Percentiles rank a stretch among this genome's conserved stretches.
These are phyloP conservation scores for Rhizophagus prolifer DNA, from an alignment of 192 early-diverging fungal genomes.

Conservation along the genomic window DNA sequence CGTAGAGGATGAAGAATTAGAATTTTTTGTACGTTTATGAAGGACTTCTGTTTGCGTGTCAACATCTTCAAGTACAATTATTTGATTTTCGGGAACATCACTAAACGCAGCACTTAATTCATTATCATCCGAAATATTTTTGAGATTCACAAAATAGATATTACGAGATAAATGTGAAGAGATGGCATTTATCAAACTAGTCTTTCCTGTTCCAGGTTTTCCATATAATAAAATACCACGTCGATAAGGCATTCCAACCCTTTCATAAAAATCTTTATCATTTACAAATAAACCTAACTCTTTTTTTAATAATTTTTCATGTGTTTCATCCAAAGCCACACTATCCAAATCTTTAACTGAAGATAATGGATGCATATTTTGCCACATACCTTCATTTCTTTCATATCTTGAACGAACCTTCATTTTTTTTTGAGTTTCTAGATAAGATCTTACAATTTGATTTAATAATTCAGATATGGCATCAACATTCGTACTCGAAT, in stretches of 20 bases:
- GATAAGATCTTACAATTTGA: constrained; percentile 5
- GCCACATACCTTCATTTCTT: too few species aligned
- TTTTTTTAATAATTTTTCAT: too few species aligned
- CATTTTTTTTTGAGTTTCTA: background rate
- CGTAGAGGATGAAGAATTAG: too few species aligned
- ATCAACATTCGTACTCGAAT: constrained; percentile 13
- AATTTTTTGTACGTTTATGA: too few species aligned
- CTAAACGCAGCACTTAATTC: constrained; percentile 20
- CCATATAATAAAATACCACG: constrained; percentile 46
- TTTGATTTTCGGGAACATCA: constrained; percentile 35
- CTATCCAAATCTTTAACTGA: too few species aligned
- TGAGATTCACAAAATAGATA: constrained; percentile 41
- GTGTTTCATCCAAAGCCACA: too few species aligned
- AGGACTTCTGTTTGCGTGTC: too few species aligned
- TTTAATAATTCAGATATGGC: constrained; percentile 2
- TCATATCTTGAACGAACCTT: too few species aligned
- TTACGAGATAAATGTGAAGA: constrained; percentile 34
- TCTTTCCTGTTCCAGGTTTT: background rate
- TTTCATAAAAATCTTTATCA: constrained; percentile 55
- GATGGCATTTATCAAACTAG: constrained; percentile 28
- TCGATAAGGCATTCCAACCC: constrained; percentile 61
- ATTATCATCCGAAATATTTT: constrained; percentile 33
- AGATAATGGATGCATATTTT: too few species aligned
- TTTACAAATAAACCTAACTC: constrained; percentile 1
- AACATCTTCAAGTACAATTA: constrained; percentile 35